Evolutionary conservation across 192 early-diverging fungal genomes (phyloP).

Genomic region (Rhizophagus prolifer): DNA sequence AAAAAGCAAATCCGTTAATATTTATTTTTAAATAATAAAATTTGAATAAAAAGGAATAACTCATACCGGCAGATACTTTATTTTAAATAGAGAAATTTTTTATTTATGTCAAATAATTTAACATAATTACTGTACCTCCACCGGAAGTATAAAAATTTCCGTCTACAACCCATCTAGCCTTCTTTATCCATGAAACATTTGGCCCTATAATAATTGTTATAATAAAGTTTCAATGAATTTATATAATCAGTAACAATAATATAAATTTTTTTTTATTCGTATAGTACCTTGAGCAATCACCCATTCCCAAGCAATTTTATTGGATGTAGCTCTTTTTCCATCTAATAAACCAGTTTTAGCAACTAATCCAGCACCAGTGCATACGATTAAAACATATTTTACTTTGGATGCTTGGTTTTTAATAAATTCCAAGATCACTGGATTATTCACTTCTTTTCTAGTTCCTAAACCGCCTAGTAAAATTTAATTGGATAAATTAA

Average conservation of each 20-base stretch:
- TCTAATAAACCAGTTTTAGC: conserved; percentile 51
- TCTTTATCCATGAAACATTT: conserved; percentile 50
- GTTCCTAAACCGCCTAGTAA: conserved; percentile 4
- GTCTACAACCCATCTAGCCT: conserved; percentile 54
- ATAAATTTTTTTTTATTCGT: neutral
- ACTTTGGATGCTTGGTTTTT: neutral
- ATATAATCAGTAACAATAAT: neutral
- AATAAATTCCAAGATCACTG: neutral
- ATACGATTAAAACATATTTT: conserved; percentile 31
- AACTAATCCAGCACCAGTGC: conserved; percentile 45
- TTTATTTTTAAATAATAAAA: neutral
- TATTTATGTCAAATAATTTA: neutral
- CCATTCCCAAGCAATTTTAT: conserved; percentile 29
- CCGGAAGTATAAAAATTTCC: conserved; percentile 44
- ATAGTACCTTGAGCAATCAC: conserved; percentile 18
- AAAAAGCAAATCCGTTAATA: neutral
- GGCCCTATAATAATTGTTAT: conserved; percentile 7
- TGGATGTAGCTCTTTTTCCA: conserved; percentile 43
- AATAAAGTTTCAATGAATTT: neutral
- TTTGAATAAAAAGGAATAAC: neutral
- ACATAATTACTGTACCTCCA: conserved; percentile 23
- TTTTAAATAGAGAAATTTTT: neutral
- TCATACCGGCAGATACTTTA: neutral
- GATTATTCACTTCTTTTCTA: neutral
- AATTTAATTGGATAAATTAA: too few species aligned